Evolutionary conservation across 768 basidiomycete species (phyloP), one percentile per base, ranked within the genome.

Genomic region (Naganishia kalamii): DNA sequence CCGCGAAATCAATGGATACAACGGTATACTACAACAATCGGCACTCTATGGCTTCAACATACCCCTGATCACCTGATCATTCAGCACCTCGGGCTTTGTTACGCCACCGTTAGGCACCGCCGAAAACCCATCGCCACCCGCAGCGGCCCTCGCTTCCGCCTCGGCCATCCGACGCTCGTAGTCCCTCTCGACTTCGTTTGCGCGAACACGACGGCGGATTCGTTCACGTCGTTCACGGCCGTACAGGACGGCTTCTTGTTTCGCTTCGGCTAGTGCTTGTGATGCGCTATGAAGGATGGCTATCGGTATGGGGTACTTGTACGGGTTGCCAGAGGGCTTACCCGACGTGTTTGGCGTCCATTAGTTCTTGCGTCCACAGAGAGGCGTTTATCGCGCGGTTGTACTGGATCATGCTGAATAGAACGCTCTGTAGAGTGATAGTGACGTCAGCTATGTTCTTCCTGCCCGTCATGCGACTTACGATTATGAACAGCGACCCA

Each of bases 181-280:
- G 60, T 77, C 74, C 30, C 57, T 59, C 43, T 75, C 51, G 7
- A 75, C 71, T 47, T 75, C 70, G 17, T 54, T 48, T 49, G 70
- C 70, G 15, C 75, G 62, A 0, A 77, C 75, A 23, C 68, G 37
- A 1, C 75, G 66, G 13, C 75, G 68, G 46, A 77, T 77, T 43
- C 69, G 69, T 59, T 77, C 76, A 10, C 76, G 57, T 3, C 76
- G 66, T 41, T 71, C 71, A 19, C 66, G 68, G 30, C 76, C 76
- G 49, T 72, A 69, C 10, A 72, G 59, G 10, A 69, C 70, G n/a
- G 76, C 76, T 67, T 77, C 76, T 21, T 69, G 67, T 21, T 72
- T 65, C 0, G 76, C 76, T 49, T 73, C 69, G 2, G 76, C 76
- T 0, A 77, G 62, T 0, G 74, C 72, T 54, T 73, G 69, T 1